Conservation (phyloP, 768 basidiomycete species). For the Xerocomus brunneocitrinus region DNA sequence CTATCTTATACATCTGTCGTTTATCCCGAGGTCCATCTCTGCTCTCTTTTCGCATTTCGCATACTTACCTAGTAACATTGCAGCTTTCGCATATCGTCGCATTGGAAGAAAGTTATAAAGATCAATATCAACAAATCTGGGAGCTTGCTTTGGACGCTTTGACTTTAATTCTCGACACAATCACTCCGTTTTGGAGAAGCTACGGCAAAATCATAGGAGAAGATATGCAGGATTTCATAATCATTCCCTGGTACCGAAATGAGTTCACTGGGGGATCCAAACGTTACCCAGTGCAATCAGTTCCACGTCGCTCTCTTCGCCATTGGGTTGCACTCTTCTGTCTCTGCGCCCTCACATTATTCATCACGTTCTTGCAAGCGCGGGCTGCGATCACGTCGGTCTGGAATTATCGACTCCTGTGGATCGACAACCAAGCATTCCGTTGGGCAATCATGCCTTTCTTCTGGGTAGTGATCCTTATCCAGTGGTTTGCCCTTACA, state of each 20-base stretch:
- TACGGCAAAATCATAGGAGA: slow-evolving; percentile 80
- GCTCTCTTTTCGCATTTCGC: neutral
- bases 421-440: slow-evolving; percentile 56
- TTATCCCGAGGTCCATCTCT: slow-evolving; percentile 63
- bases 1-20: slow-evolving; percentile 66
- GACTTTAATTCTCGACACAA: slow-evolving; percentile 69
- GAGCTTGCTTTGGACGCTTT: slow-evolving; percentile 75
- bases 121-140: slow-evolving; percentile 79
- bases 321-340: slow-evolving; percentile 64
- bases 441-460: slow-evolving; percentile 61
- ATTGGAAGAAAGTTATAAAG: slow-evolving; percentile 73
- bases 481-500: slow-evolving; percentile 65
- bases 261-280: slow-evolving; percentile 78
- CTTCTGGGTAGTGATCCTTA: slow-evolving; percentile 58
- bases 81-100: slow-evolving; percentile 69
- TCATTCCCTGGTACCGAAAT: slow-evolving; percentile 78
- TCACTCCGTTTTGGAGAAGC: slow-evolving; percentile 76
- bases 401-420: slow-evolving; percentile 49
- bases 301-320: slow-evolving; percentile 60
- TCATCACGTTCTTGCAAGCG: slow-evolving; percentile 49
- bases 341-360: slow-evolving; percentile 47
- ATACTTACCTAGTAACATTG: slow-evolving; percentile 4
- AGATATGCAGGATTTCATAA: slow-evolving; percentile 75
- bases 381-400: slow-evolving; percentile 55
- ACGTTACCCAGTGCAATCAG: slow-evolving; percentile 51